A percentile compares a stretch with the other conserved stretches of the same genome.
These are phyloP conservation scores for Raphanus sativus DNA, from an alignment of 345 rosid genomes.

Conservation along the genomic window DNA sequence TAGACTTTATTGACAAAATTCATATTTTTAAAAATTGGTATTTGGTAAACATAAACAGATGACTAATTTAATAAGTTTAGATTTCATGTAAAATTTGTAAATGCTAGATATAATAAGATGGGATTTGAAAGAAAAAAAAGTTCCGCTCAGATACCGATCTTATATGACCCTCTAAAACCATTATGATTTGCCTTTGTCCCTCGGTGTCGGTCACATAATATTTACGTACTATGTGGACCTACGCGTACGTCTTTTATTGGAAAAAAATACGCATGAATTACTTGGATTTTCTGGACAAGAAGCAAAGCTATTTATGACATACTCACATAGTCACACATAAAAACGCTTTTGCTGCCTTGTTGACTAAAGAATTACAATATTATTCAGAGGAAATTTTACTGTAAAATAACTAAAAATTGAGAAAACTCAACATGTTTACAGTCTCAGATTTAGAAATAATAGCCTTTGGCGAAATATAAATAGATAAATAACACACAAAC, in stretches of 20 bases:
- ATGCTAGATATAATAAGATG: too few species aligned
- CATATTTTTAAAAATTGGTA: too few species aligned
- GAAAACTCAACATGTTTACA: background rate
- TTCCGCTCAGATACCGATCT: too few species aligned
- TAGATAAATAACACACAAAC: background rate
- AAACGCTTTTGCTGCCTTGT: background rate
- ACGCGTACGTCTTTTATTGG: constrained; percentile 28
- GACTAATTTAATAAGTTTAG: too few species aligned
- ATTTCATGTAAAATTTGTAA: too few species aligned
- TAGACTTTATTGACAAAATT: too few species aligned
- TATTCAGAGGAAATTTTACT: background rate
- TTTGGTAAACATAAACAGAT: too few species aligned
- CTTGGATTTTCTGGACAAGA: background rate
- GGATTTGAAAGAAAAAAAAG: too few species aligned
- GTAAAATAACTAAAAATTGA: background rate
- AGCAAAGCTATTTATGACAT: constrained; percentile 2
- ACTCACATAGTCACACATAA: constrained; percentile 11
- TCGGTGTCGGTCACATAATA: constrained; percentile 36
- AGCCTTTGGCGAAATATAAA: background rate
- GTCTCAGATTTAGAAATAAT: background rate
- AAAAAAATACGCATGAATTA: background rate
- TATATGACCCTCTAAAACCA: background rate
- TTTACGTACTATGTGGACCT: constrained; percentile 26
- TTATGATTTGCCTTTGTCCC: constrained; percentile 15
- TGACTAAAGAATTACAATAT: background rate